Conservation (phyloP, 768 basidiomycete genomes). For the Podaxis mareebaensis region DNA sequence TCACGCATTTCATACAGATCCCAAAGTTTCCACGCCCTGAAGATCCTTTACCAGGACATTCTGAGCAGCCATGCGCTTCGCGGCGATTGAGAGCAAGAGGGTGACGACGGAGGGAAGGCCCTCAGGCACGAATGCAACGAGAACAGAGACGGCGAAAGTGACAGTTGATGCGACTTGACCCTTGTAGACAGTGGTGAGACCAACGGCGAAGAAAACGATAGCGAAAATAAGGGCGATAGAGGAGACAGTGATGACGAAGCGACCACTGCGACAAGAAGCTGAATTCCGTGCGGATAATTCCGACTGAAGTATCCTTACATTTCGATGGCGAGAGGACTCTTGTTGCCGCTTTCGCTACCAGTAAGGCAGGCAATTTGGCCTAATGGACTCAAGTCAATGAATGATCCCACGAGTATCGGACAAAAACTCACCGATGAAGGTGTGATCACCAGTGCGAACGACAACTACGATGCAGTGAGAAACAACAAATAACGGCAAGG, state of each 20-base stretch:
- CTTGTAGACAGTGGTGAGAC: conserved; percentile 65
- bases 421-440: conserved; percentile 51
- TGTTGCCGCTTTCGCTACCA: conserved; percentile 62
- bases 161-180: conserved; percentile 61
- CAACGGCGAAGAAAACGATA: conserved; percentile 64
- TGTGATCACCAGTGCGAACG: conserved; percentile 65
- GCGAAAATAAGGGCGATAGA: conserved; percentile 62
- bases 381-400: conserved; percentile 23
- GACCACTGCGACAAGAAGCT: conserved; percentile 37
- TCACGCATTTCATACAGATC: conserved; percentile 34
- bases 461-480: conserved; percentile 42
- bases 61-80: conserved; percentile 70
- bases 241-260: conserved; percentile 64
- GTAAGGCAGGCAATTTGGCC: conserved; percentile 71
- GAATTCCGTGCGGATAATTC: too few relatives aligned
- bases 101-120: conserved; percentile 71
- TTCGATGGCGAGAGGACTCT: conserved; percentile 66
- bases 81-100: conserved; percentile 65
- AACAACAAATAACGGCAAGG: background rate
- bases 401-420: background rate
- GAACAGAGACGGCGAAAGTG: conserved; percentile 60
- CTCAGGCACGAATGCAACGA: conserved; percentile 63
- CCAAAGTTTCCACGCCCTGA: conserved; percentile 71
- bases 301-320: conserved; percentile 42
- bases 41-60: conserved; percentile 74